Evolutionary conservation across 2,329 filamentous ascomycete species (phyloP), one percentile per base, ranked within the genome.

Genomic region (Colletotrichum gloeosporioides): DNA sequence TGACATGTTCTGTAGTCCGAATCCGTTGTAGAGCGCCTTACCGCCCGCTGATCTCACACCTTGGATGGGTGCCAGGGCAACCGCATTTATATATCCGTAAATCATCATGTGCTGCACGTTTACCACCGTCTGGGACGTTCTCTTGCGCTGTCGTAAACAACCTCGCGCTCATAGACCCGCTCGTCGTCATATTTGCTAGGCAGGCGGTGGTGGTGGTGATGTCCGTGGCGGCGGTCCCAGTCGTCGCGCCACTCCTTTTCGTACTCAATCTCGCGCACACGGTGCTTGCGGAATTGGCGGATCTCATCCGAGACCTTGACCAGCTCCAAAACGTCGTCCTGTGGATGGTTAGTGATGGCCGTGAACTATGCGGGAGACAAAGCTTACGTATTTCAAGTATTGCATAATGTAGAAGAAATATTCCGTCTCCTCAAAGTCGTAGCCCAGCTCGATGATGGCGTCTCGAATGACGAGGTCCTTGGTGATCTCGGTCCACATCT

Each of bases 401-500:
- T 96, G 92, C 88, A 98, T 96, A 62, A 99, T 92, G 84, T 98
- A 99, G 85, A 95, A 99, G 85, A 95, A 98, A 77, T 90, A 92
- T 70, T 95, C 94, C 0, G 95, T 97, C 88, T 99, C 96, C 83
- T 98, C 95, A 82, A 93, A 99, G 76, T 95, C 93, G 84, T 98
- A 99, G 4, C 95, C 95, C 82, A 93, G 87, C 80, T 94, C 89
- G 79, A 98, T 93, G 78, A 99, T 95, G 22, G 97, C 97, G 83
- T 98, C 96, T 69, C 94, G 92, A 75, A 93, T 89, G 18, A 99
- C 95, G 44, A 99, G 86, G 79, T 98, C 96, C 86, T 98, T 98
- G 62, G 96, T 98, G 80, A 99, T 95, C 85, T 99, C 97, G 0
- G 97, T 99, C 96, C 96, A 99, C 88, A 98, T 95, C 76, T 94